Evolutionary conservation across 108 stramenopile species (phyloP), one percentile per base, ranked within the genome.

Genomic region (Stephanodiscus minutulus): DNA sequence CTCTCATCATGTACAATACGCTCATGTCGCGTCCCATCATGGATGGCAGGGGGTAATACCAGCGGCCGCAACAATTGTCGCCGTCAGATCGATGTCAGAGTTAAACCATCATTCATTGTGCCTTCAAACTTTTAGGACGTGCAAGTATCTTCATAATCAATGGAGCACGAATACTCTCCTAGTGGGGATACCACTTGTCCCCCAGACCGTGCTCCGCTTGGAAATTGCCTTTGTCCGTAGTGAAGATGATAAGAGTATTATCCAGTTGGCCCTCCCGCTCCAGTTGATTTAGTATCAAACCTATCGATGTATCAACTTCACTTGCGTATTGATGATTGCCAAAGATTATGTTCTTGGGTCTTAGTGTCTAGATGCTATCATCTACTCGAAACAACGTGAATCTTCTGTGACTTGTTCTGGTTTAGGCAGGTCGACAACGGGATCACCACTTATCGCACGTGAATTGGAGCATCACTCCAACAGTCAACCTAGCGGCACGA

Each of bases 301-400:
- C 63, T 49, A 65, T 65, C 8, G 82, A 84, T 5, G 87, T 64
- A 63, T 95, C 93, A 5, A 95, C 89, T 68, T 95, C 89, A 3
- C 87, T 82, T 10, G 85, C 88, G 85, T 92, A 86, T 15, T 88
- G 69, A 65, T 90, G 92, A 54, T 88, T 82, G 65, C 89, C 86
- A 69, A 86, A 83, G 88, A 91, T 88, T 76, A 79, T 77, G 10
- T 33, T 55, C 71, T 89, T 85, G 55, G 88, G 85, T 39, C 85
- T 81, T 18, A n/a, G n/a, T n/a, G n/a, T n/a, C n/a, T n/a, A n/a
- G n/a, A n/a, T n/a, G n/a, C n/a, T n/a, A n/a, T n/a, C n/a, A n/a
- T n/a, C n/a, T n/a, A n/a, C n/a, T n/a, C n/a, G n/a, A n/a, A n/a
- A n/a, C n/a, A n/a, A n/a, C n/a, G n/a, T n/a, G n/a, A n/a, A n/a